Conservation (phyloP, 345 rosid genomes). For the Populus pruinosa region DNA sequence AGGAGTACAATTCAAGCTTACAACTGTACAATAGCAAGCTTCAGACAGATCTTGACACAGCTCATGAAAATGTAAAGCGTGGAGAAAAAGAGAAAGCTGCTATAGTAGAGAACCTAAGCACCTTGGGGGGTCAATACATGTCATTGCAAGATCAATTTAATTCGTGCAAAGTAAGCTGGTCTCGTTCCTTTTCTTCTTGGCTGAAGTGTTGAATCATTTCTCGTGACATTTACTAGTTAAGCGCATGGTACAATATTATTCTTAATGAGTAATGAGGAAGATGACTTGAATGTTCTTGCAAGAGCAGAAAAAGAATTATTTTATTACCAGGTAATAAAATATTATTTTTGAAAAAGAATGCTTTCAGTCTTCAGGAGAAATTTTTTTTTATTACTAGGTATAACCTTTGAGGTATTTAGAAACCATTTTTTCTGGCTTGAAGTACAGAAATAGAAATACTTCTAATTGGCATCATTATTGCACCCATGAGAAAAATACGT, state of each 20-base stretch:
- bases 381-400: too few species aligned
- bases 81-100: conserved; percentile 83
- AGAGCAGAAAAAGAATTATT: too few species aligned
- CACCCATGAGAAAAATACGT: not conserved
- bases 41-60: conserved; percentile 82
- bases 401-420: not conserved
- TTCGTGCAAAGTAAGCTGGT: conserved; percentile 57
- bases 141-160: conserved; percentile 74
- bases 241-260: not conserved
- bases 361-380: not conserved
- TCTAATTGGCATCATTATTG: not conserved
- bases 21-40: conserved; percentile 91
- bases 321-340: too few species aligned
- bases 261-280: not conserved
- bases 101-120: conserved; percentile 68
- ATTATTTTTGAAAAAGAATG: not conserved
- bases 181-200: not conserved
- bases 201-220: not conserved
- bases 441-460: not conserved
- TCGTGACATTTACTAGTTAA: not conserved
- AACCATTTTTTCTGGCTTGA: not conserved
- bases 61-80: conserved; percentile 71
- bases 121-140: conserved; percentile 66
- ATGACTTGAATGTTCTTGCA: not conserved
- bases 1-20: conserved; percentile 91